Evolutionary conservation across 352 stramenopile genomes (phyloP).

Genomic region (Globisporangium abappressorium): DNA sequence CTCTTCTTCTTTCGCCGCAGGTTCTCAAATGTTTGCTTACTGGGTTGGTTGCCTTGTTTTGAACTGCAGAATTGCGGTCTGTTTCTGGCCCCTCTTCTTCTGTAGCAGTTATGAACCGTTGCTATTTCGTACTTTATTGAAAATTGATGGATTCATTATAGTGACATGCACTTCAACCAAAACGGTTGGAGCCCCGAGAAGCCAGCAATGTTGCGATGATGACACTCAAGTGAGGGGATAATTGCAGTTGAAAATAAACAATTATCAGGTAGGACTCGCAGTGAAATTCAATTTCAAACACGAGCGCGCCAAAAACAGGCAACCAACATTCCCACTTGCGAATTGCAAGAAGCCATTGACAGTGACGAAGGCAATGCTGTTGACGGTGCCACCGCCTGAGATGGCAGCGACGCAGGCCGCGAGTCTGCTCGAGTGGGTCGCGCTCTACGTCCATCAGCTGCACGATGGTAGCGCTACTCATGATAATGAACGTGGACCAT

Average conservation of each 20-base stretch:
- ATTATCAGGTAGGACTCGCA: neutral
- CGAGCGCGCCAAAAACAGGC: slow-evolving; percentile 12
- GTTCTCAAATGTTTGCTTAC: slow-evolving; percentile 3
- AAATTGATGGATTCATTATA: neutral
- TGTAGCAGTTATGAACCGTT: neutral
- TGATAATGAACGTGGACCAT: neutral
- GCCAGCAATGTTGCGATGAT: too few relatives aligned
- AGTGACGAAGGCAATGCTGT: neutral
- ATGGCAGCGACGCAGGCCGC: slow-evolving; percentile 7
- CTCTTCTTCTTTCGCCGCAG: slow-evolving; percentile 3
- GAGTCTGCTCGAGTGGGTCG: slow-evolving; percentile 36
- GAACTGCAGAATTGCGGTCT: neutral
- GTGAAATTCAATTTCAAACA: slow-evolving; percentile 11
- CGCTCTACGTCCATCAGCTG: slow-evolving; percentile 21
- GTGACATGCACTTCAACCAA: slow-evolving; percentile 6
- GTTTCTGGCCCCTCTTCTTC: neutral
- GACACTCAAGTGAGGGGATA: neutral
- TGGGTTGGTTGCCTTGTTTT: neutral
- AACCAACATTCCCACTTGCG: slow-evolving; percentile 8
- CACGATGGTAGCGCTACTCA: neutral
- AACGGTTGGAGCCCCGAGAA: neutral
- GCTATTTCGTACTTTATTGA: slow-evolving; percentile 10
- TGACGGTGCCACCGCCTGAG: neutral
- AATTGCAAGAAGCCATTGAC: slow-evolving; percentile 6
- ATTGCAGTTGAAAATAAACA: neutral